phyloP scores from a whole-genome alignment of 2,329 filamentous ascomycete genomes.

The Penicillium crustosum region DNA sequence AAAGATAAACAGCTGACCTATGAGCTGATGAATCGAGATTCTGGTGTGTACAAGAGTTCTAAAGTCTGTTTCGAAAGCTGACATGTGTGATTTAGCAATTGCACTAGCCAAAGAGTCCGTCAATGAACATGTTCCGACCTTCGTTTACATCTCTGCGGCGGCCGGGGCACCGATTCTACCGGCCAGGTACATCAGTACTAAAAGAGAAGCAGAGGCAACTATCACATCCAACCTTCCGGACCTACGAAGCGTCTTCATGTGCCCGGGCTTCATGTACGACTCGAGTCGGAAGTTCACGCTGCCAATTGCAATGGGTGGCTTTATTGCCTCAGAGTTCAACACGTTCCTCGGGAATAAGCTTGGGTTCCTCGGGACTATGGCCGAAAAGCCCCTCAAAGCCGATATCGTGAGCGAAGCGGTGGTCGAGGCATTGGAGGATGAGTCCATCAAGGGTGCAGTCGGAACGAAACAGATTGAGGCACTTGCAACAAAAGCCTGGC shows the following conservation, averaged over 20 bases:
- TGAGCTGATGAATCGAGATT: conserved; percentile 94
- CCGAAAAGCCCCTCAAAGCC: conserved; percentile 81
- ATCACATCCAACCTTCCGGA: conserved; percentile 71
- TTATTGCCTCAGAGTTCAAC: conserved; percentile 75
- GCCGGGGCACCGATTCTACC: conserved; percentile 83
- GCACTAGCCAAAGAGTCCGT: conserved; percentile 76
- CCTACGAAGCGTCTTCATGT: conserved; percentile 77
- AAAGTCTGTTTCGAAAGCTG: conserved; percentile 5
- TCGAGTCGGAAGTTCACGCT: conserved; percentile 76
- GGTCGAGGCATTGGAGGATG: conserved; percentile 79
- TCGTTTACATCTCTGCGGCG: conserved; percentile 86
- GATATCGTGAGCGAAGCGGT: conserved; percentile 86
- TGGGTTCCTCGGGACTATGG: conserved; percentile 77
- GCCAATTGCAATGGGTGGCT: conserved; percentile 76
- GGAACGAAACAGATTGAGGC: conserved; percentile 78
- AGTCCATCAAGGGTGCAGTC: conserved; percentile 69
- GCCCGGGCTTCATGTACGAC: conserved; percentile 89
- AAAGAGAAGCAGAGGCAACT: conserved; percentile 80
- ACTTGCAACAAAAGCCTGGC: conserved; percentile 79
- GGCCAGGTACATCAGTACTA: conserved; percentile 81
- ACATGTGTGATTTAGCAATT: conserved; percentile 59
- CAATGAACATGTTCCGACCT: conserved; percentile 63
- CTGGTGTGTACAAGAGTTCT: conserved; percentile 43
- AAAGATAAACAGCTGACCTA: conserved; percentile 81
- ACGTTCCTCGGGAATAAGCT: conserved; percentile 72